Percentiles rank a stretch among this genome's conserved stretches.
Conservation (phyloP, 106 monocot genomes). For the Triglochin maritima region DNA sequence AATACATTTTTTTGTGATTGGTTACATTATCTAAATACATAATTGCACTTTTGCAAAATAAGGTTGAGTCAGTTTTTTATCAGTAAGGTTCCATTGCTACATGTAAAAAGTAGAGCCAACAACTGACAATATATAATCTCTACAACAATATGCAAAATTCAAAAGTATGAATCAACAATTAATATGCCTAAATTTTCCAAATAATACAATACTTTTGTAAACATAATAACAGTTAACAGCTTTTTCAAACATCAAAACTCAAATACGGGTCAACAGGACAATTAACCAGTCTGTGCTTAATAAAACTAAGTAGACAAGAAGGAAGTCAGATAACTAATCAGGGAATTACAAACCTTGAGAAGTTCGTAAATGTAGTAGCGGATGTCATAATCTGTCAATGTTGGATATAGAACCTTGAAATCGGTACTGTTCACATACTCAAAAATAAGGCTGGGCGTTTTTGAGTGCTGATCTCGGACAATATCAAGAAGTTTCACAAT, state of each 20-base stretch:
- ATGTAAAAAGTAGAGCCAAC: too few species aligned
- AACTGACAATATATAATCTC: too few species aligned
- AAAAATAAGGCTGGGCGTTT: conserved; percentile 83
- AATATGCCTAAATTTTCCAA: neutral
- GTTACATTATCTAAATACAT: too few species aligned
- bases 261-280: neutral
- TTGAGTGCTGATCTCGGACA: conserved; percentile 82
- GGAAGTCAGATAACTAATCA: too few species aligned
- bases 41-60: too few species aligned
- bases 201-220: neutral
- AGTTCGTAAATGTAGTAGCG: conserved; percentile 90
- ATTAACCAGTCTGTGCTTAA: neutral
- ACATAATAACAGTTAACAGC: neutral
- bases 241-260: neutral
- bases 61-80: too few species aligned
- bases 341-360: conserved; percentile 42
- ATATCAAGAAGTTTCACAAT: conserved; percentile 73
- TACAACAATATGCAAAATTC: neutral
- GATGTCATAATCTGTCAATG: conserved; percentile 81
- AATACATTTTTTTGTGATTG: too few species aligned
- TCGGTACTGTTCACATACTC: conserved; percentile 87
- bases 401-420: conserved; percentile 72
- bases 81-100: too few species aligned
- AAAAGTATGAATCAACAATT: neutral
- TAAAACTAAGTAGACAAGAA: conserved; percentile 1